Conservation (phyloP, 1,284 basidiomycete genomes). For the Ustilago loliicola region DNA sequence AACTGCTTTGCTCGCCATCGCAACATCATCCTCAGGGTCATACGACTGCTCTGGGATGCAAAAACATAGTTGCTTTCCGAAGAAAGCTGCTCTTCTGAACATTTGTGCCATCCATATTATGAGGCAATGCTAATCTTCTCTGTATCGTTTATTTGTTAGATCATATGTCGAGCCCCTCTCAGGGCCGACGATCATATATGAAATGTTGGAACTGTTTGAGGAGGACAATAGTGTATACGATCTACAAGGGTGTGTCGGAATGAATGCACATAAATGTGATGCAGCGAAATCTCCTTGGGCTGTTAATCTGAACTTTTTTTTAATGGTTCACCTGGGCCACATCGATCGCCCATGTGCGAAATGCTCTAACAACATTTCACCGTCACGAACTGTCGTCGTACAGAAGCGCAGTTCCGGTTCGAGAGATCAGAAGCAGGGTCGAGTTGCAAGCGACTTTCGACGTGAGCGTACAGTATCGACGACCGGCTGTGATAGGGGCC, state of each 20-base stretch:
- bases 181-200: constrained; percentile 24
- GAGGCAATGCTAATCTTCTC: constrained; percentile 49
- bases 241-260: constrained; percentile 11
- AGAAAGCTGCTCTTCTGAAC: constrained; percentile 47
- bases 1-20: background rate
- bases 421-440: background rate
- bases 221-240: constrained; percentile 9
- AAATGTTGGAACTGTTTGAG: background rate
- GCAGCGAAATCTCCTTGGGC: too few relatives aligned
- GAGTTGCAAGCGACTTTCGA: too few relatives aligned
- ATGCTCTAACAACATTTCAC: too few relatives aligned
- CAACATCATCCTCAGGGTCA: background rate
- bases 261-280: too few relatives aligned
- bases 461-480: background rate
- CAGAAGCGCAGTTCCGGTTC: background rate
- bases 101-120: constrained; percentile 28
- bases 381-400: too few relatives aligned
- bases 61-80: constrained; percentile 50
- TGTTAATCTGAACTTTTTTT: too few relatives aligned
- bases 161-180: constrained; percentile 53
- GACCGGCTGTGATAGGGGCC: constrained; percentile 8
- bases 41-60: background rate
- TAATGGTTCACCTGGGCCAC: too few relatives aligned
- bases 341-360: too few relatives aligned
- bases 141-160: constrained; percentile 56